Conservation (phyloP, 176 grass and related monocot species). For the Avena insularis region DNA sequence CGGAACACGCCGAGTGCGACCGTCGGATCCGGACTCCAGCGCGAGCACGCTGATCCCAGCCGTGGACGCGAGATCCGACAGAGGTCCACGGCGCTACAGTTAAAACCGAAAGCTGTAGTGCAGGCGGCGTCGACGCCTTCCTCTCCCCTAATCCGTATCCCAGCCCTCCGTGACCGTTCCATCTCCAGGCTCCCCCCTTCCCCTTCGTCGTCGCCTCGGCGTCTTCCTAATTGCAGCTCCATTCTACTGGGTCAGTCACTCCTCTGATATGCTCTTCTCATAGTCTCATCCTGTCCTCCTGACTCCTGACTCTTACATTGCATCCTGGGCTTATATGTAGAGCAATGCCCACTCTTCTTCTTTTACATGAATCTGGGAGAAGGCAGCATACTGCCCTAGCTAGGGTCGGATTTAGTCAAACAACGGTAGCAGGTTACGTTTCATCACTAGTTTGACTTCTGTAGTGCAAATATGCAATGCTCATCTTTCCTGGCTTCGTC, state of each 20-base stretch:
- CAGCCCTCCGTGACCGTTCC: slow-evolving; percentile 4
- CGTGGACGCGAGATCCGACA: background rate
- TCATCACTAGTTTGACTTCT: background rate
- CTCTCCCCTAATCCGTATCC: slow-evolving; percentile 27
- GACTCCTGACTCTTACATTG: background rate
- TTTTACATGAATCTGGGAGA: background rate
- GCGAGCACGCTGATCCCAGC: background rate
- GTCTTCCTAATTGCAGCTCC: background rate
- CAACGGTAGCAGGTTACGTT: background rate
- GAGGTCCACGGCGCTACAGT: background rate
- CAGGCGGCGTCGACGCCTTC: background rate
- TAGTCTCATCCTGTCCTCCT: background rate
- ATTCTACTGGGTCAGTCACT: background rate
- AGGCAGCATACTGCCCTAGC: background rate
- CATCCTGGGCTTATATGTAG: background rate
- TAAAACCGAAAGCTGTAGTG: background rate
- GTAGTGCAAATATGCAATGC: background rate
- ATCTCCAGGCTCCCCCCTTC: background rate
- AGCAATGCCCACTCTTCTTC: background rate
- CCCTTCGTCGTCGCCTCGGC: background rate
- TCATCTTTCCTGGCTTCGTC: background rate
- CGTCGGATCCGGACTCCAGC: background rate
- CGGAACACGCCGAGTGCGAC: background rate
- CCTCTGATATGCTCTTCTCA: background rate
- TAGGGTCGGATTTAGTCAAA: background rate